Conservation (phyloP, 2,329 filamentous ascomycete genomes). For the Geoglossum cookeanum region DNA sequence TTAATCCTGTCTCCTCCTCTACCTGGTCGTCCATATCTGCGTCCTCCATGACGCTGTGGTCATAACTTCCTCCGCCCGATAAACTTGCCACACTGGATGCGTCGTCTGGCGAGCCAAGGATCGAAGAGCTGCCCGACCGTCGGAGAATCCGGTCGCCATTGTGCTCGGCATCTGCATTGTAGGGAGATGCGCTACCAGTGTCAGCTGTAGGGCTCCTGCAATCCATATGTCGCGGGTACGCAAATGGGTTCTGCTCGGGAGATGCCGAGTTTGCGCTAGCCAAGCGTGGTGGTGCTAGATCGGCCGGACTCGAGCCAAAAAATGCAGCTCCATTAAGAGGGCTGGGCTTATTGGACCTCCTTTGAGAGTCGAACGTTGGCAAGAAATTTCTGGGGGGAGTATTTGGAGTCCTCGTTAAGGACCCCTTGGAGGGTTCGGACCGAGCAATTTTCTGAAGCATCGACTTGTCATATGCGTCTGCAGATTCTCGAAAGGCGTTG, state of each 20-base stretch:
- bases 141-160: conserved; percentile 11
- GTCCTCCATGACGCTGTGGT: conserved; percentile 35
- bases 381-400: neutral
- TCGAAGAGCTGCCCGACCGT: conserved; percentile 30
- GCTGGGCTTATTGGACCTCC: neutral
- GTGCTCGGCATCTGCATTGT: neutral
- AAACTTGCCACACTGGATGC: conserved; percentile 23
- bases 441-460: neutral
- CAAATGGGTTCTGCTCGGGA: neutral
- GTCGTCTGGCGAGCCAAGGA: conserved; percentile 26
- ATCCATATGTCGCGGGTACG: neutral
- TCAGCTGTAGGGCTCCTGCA: neutral
- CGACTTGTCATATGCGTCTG: conserved; percentile 7
- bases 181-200: neutral
- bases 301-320: neutral
- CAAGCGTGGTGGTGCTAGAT: neutral
- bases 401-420: conserved; percentile 1
- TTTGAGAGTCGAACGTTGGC: neutral
- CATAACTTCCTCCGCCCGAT: conserved; percentile 42
- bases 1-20: conserved; percentile 28
- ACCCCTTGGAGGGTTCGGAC: neutral
- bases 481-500: conserved; percentile 18
- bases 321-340: neutral
- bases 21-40: conserved; percentile 26
- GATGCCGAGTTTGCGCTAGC: neutral